Conservation (phyloP, 176 grass and related monocot species). For the Canna indica region DNA sequence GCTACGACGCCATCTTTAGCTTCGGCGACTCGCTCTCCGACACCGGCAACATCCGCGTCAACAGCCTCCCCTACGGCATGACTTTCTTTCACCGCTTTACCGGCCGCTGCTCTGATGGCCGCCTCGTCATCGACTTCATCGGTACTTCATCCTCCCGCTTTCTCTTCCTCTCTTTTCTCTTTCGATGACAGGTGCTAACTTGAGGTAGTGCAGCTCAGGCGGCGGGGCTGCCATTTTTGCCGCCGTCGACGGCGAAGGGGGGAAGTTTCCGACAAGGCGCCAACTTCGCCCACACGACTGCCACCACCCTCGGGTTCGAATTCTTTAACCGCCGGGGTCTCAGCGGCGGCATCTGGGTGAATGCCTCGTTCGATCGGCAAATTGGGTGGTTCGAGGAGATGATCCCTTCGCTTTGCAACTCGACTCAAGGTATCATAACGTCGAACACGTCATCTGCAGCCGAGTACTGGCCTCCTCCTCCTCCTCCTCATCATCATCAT, state of each 20-base stretch:
- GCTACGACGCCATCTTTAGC: no score
- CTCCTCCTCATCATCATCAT: no score
- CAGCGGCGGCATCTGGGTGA: conserved; percentile 57
- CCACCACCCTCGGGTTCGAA: conserved; percentile 65
- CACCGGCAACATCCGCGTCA: no score
- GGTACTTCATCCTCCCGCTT: no score
- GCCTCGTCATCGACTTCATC: no score
- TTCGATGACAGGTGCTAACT: no score
- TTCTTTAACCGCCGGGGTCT: conserved; percentile 62
- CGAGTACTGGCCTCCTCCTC: no score
- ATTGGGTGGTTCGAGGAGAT: conserved; percentile 84
- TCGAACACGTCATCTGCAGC: not conserved
- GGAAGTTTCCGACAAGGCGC: conserved; percentile 67
- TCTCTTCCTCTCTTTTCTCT: no score
- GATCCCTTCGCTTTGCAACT: conserved; percentile 73
- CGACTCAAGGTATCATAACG: conserved; percentile 29
- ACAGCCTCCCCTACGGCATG: no score
- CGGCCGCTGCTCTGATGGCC: no score
- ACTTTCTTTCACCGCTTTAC: no score
- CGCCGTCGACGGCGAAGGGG: conserved; percentile 61
- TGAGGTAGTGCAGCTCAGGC: conserved; percentile 49
- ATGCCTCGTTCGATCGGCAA: conserved; percentile 61
- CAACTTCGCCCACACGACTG: conserved; percentile 89
- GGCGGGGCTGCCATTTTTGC: conserved; percentile 54
- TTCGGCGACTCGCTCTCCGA: no score